phyloP scores from a whole-genome alignment of 306 rosid genomes.

The Quercus aquifolioides region DNA sequence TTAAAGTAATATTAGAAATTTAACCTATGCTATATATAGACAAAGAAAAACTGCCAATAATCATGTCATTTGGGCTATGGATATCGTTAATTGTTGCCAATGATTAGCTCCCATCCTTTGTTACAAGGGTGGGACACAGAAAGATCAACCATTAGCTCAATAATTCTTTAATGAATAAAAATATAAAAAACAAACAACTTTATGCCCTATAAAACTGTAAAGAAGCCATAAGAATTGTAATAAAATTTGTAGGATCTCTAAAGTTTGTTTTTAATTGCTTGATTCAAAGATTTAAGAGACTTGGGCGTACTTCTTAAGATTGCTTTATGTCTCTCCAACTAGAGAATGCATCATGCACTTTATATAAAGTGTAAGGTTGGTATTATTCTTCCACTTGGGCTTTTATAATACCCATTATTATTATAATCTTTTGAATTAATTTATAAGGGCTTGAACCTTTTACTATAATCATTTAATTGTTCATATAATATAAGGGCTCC shows the following conservation, averaged over 20 bases:
- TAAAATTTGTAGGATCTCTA: background rate
- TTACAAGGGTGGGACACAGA: background rate
- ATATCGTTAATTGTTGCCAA: background rate
- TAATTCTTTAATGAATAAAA: background rate
- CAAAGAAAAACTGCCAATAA: background rate
- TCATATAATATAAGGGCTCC: too few species aligned
- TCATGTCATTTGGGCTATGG: background rate
- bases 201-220: background rate
- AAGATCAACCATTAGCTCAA: background rate
- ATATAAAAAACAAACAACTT: constrained; percentile 15
- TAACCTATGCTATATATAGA: background rate
- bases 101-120: background rate
- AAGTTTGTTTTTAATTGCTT: background rate
- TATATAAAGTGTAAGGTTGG: constrained; percentile 37
- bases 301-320: background rate
- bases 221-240: background rate
- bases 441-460: background rate
- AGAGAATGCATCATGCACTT: constrained; percentile 29
- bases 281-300: background rate
- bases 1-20: too few species aligned
- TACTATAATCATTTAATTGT: too few species aligned
- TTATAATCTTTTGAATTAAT: too few species aligned
- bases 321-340: constrained; percentile 17
- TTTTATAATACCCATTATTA: background rate
- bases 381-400: constrained; percentile 16